phyloP scores from a whole-genome alignment of 140 eudicot genomes.

The Ambrosia hybrid region DNA sequence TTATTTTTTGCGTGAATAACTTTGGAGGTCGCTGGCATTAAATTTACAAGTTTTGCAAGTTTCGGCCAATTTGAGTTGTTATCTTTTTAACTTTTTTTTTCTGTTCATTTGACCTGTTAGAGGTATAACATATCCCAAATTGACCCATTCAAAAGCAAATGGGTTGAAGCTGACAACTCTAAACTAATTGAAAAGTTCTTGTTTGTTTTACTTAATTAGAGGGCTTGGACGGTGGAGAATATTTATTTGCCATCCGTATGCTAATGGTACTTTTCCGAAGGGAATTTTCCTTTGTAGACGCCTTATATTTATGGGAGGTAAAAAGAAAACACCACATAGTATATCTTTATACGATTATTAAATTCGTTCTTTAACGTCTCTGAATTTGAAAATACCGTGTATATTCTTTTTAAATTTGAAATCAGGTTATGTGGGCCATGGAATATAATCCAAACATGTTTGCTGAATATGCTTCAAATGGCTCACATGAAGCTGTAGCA shows the following conservation, averaged over 20 bases:
- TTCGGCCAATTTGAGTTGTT: not conserved
- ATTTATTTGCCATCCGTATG: no score
- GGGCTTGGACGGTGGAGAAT: no score
- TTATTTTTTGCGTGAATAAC: not conserved
- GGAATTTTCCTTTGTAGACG: constrained; percentile 88
- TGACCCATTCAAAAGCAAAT: not conserved
- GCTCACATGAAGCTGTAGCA: constrained; percentile 32
- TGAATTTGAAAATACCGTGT: not conserved
- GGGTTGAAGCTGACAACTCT: not conserved
- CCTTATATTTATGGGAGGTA: constrained; percentile 96
- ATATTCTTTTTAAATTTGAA: constrained; percentile 10
- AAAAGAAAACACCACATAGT: constrained; percentile 3
- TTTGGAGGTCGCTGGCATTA: not conserved
- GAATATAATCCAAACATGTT: constrained; percentile 90
- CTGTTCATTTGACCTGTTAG: not conserved
- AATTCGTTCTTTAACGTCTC: not conserved
- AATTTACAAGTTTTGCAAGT: no score
- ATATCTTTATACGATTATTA: not conserved
- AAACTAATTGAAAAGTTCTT: no score
- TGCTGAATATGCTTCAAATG: constrained; percentile 48
- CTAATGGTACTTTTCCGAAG: constrained; percentile 59
- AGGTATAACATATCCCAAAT: not conserved
- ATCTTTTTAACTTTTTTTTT: constrained; percentile 2
- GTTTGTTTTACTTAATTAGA: no score
- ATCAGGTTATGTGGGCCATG: constrained; percentile 99